A percentile compares a stretch with the other conserved stretches of the same genome.
Conservation (phyloP, 2,329 filamentous ascomycete genomes). For the Aspergillus novoparasiticus region DNA sequence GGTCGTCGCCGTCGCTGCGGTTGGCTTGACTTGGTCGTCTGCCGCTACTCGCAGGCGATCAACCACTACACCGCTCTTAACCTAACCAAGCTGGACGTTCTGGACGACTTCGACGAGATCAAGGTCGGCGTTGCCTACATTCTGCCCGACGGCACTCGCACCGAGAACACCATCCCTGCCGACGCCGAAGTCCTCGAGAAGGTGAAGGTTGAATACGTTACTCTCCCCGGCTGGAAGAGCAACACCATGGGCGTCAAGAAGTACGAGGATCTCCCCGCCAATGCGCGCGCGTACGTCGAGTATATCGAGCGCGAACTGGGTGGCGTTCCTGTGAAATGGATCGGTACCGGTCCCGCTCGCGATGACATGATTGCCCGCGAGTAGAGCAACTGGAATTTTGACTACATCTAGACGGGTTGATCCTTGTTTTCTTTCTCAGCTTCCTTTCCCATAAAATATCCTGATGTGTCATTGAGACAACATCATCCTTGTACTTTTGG, state of each 20-base stretch:
- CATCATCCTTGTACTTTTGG: background rate
- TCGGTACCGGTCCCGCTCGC: conserved; percentile 63
- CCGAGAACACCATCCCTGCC: conserved; percentile 59
- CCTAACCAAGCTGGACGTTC: conserved; percentile 66
- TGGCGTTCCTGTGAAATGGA: conserved; percentile 62
- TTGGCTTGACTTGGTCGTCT: conserved; percentile 67
- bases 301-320: conserved; percentile 61
- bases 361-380: conserved; percentile 63
- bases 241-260: conserved; percentile 59
- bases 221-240: conserved; percentile 63
- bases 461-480: background rate
- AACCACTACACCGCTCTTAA: conserved; percentile 60
- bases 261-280: conserved; percentile 59
- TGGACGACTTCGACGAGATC: conserved; percentile 66
- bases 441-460: conserved; percentile 1
- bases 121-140: conserved; percentile 62
- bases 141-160: conserved; percentile 51
- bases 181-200: conserved; percentile 55
- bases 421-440: conserved; percentile 1
- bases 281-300: conserved; percentile 63
- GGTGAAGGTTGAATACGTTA: conserved; percentile 61
- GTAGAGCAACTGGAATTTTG: conserved; percentile 9
- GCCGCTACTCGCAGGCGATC: conserved; percentile 62
- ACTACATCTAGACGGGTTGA: background rate
- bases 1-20: conserved; percentile 65